Conservation (phyloP, 306 rosid genomes). For the Spatholobus suberectus region DNA sequence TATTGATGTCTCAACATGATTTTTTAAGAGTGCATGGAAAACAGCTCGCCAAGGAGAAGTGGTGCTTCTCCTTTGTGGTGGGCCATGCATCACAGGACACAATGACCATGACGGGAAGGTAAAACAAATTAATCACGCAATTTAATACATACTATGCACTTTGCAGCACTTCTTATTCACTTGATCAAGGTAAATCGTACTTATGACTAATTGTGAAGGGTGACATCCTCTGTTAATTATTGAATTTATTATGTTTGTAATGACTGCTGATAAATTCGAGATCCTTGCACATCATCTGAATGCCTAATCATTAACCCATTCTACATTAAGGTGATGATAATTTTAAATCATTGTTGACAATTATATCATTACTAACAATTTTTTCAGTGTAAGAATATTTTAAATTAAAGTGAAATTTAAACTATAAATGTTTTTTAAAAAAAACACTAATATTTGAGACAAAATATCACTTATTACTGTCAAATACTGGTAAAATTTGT, state of each 20-base stretch:
- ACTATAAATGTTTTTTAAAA: no score
- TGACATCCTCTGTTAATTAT: background rate
- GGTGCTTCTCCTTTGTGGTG: background rate
- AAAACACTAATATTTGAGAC: no score
- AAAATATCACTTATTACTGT: no score
- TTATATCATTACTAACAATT: no score
- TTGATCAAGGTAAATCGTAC: background rate
- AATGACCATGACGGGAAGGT: background rate
- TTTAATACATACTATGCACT: background rate
- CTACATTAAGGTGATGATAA: no score
- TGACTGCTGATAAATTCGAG: background rate
- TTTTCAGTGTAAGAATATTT: no score
- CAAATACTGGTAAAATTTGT: no score
- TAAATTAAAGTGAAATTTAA: no score
- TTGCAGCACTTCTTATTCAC: background rate
- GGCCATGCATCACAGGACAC: constrained; percentile 9
- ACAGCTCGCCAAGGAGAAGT: background rate
- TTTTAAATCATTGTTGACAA: no score
- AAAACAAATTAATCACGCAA: background rate
- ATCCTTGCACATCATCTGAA: no score
- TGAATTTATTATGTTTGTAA: background rate
- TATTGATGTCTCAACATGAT: no score
- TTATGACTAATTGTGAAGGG: background rate
- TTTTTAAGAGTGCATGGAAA: background rate
- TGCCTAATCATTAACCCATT: no score